These are phyloP conservation scores for Mycena amicta DNA, from an alignment of 768 basidiomycete species.

Conservation along the genomic window DNA sequence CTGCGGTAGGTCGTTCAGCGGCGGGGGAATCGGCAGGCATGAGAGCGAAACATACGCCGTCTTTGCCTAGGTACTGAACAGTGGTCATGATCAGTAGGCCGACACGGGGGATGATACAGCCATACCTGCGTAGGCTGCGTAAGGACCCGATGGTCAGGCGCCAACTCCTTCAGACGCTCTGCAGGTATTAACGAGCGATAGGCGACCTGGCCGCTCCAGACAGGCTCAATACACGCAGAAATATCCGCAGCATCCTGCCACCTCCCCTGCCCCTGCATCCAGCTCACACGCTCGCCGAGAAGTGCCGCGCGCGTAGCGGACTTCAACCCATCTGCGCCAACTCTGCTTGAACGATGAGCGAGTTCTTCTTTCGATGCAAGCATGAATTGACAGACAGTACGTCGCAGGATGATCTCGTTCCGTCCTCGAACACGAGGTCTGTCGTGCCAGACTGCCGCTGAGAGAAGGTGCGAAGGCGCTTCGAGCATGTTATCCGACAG, in stretches of 20 bases:
- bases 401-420: slow-evolving; percentile 60
- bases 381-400: slow-evolving; percentile 45
- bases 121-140: slow-evolving; percentile 52
- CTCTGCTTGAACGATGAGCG: no score
- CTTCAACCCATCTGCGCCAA: slow-evolving; percentile 27
- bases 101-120: background rate
- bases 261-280: slow-evolving; percentile 37
- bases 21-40: background rate
- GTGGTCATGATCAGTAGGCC: background rate
- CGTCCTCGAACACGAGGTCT: slow-evolving; percentile 62
- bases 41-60: slow-evolving; percentile 39
- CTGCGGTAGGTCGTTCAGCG: slow-evolving; percentile 34
- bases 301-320: slow-evolving; percentile 34
- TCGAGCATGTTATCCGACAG: slow-evolving; percentile 52
- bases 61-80: slow-evolving; percentile 58
- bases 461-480: slow-evolving; percentile 59
- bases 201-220: slow-evolving; percentile 60
- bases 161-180: slow-evolving; percentile 43
- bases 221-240: slow-evolving; percentile 48
- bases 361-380: no score
- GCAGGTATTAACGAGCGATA: slow-evolving; percentile 64
- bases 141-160: slow-evolving; percentile 52
- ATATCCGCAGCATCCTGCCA: slow-evolving; percentile 42
- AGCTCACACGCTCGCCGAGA: slow-evolving; percentile 39
- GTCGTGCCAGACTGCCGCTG: slow-evolving; percentile 46